Evolutionary conservation across 306 rosid species (phyloP), one percentile per base, ranked within the genome.

Genomic region (Abrus pulchellus): DNA sequence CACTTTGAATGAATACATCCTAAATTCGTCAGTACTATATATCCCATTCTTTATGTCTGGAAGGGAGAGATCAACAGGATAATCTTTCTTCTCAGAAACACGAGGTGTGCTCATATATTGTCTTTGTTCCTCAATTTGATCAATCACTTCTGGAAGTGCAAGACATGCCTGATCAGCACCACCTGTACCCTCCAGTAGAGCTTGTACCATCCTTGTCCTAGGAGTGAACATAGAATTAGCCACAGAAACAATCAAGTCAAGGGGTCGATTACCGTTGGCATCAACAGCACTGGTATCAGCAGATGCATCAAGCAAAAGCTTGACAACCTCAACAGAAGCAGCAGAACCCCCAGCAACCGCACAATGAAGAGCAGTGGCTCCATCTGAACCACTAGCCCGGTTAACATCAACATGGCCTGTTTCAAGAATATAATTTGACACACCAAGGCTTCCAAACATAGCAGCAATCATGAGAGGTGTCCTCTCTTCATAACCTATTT

Each of bases 1-100:
- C 75, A 94, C 91, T 80, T 94, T 94, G 88, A 91, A 94, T n/a
- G 91, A 84, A 75, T 80, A 94, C 98, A 94, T 94, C 83, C 98
- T 85, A 81, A 94, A 94, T 79, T 94, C 98, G 80, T 91, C 94
- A 2, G 98, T 92, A 77, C 98, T 76, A 68, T 89, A 94, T 32
- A 94, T 83, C 67, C 90, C 98, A 14, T 90, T 89, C 84, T 92
- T 94, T 81, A 94, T 94, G 81, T 92, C 98, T 1, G 98, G 98
- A 82, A 94, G 94, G 59, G 98, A 89, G 57, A 86, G 89, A 86
- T 93, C 98, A 50, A 91, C 40, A 5, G 89, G 93, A 85, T 94
- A 92, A 79, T 92, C 97, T 80, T 90, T 92, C 80, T 82, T 88
- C 87, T 91, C 96, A 1, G 45, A 72, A 50, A 72, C 78, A 52